phyloP scores from a whole-genome alignment of 768 basidiomycete species.

The Pleurotus tuber-regium region DNA sequence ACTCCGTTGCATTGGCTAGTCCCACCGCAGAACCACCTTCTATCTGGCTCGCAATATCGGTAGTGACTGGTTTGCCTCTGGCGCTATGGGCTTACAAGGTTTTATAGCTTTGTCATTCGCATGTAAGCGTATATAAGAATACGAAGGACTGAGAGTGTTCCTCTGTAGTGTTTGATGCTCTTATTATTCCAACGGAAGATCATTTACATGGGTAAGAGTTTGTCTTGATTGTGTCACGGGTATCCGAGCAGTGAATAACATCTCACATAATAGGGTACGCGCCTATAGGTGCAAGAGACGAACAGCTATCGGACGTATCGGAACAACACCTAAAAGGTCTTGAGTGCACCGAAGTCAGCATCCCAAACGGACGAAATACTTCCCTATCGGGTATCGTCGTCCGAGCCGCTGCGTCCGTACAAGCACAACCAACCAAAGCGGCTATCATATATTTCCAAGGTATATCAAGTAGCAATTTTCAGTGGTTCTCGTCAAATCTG shows the following conservation, averaged over 20 bases:
- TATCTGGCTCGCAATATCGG: slow-evolving; percentile 22
- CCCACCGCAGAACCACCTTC: slow-evolving; percentile 25
- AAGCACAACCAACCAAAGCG: slow-evolving; percentile 7
- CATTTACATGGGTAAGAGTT: slow-evolving; percentile 48
- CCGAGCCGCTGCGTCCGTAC: not conserved
- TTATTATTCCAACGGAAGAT: slow-evolving; percentile 46
- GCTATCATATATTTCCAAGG: slow-evolving; percentile 26
- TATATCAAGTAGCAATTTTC: no score
- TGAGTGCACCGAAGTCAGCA: slow-evolving; percentile 16
- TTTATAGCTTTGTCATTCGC: no score
- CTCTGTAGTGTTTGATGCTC: slow-evolving; percentile 41
- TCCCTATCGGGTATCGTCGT: slow-evolving; percentile 18
- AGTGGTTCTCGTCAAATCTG: not conserved
- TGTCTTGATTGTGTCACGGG: no score
- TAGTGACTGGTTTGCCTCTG: slow-evolving; percentile 34
- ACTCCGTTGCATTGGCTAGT: not conserved
- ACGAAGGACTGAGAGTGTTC: not conserved
- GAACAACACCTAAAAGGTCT: slow-evolving; percentile 11
- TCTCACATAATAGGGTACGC: slow-evolving; percentile 35
- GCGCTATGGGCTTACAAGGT: slow-evolving; percentile 44
- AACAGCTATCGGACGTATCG: slow-evolving; percentile 26
- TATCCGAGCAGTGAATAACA: no score
- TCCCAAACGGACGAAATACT: slow-evolving; percentile 8
- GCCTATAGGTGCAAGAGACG: slow-evolving; percentile 37
- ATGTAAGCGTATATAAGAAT: no score